Conservation (phyloP, 352 stramenopile species). For the Phytophthora europaea region DNA sequence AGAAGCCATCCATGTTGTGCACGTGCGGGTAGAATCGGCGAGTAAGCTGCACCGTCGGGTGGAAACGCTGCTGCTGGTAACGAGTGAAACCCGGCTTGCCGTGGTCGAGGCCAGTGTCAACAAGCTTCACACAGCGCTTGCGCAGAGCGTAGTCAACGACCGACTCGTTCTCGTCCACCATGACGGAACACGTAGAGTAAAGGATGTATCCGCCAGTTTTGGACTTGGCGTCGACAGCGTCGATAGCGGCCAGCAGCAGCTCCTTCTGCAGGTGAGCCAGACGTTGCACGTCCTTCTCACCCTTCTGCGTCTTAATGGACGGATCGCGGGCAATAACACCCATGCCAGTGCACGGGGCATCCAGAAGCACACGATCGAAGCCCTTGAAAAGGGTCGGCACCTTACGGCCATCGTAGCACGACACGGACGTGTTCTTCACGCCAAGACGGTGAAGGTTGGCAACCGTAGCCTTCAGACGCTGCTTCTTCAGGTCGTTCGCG, state of each 20-base stretch:
- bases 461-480: slow-evolving; percentile 97
- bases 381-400: slow-evolving; percentile 94
- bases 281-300: slow-evolving; percentile 89
- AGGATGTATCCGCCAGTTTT: slow-evolving; percentile 98
- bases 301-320: slow-evolving; percentile 99
- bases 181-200: slow-evolving; percentile 99
- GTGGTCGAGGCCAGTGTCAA: slow-evolving; percentile 98
- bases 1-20: slow-evolving; percentile 99
- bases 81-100: slow-evolving; percentile 94
- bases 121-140: slow-evolving; percentile 98
- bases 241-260: slow-evolving; percentile 98
- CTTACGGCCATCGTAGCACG: slow-evolving; percentile 97
- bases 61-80: slow-evolving; percentile 98
- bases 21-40: slow-evolving; percentile 99
- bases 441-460: slow-evolving; percentile 99
- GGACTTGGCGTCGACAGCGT: slow-evolving; percentile 97
- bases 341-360: slow-evolving; percentile 98
- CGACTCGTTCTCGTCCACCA: slow-evolving; percentile 95
- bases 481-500: slow-evolving; percentile 99
- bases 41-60: slow-evolving; percentile 96
- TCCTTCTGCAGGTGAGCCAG: slow-evolving; percentile 99
- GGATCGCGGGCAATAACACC: slow-evolving; percentile 99
- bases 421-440: slow-evolving; percentile 98
- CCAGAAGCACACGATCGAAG: slow-evolving; percentile 99
- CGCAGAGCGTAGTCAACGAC: slow-evolving; percentile 99